Conservation (phyloP, 2,329 filamentous ascomycete genomes). For the Bertia moriformis region DNA sequence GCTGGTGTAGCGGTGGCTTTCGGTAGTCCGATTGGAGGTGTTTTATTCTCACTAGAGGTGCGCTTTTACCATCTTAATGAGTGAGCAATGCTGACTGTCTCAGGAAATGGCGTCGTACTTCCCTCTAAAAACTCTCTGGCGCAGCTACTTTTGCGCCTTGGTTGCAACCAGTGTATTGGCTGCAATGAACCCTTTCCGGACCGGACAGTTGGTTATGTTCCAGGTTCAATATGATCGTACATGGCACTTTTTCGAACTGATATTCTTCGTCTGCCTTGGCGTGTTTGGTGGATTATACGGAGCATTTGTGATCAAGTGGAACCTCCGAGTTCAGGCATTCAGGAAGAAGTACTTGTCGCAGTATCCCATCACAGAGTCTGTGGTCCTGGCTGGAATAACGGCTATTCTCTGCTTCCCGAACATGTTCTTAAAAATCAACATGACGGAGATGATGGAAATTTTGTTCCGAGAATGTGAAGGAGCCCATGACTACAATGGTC, state of each 20-base stretch:
- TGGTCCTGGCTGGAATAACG: constrained; percentile 66
- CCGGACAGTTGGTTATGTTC: constrained; percentile 97
- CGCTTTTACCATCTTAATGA: neutral
- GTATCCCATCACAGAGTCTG: constrained; percentile 77
- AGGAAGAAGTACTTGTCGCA: constrained; percentile 79
- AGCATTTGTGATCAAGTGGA: constrained; percentile 96
- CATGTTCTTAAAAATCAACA: constrained; percentile 86
- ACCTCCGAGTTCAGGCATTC: constrained; percentile 78
- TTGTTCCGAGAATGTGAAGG: constrained; percentile 88
- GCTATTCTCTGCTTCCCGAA: constrained; percentile 95
- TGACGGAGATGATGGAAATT: constrained; percentile 99
- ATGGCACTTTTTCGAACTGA: constrained; percentile 93
- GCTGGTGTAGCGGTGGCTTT: constrained; percentile 94
- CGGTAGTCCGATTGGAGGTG: constrained; percentile 90
- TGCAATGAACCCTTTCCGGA: constrained; percentile 94
- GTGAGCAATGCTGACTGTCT: neutral
- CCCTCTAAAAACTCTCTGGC: constrained; percentile 91
- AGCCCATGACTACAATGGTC: constrained; percentile 71
- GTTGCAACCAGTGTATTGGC: constrained; percentile 86
- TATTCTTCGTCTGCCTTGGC: constrained; percentile 85
- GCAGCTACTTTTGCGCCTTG: constrained; percentile 92
- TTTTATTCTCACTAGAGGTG: constrained; percentile 70
- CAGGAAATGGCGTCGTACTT: constrained; percentile 95
- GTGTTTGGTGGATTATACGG: constrained; percentile 91
- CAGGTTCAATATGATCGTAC: constrained; percentile 88